phyloP scores from a whole-genome alignment of 148 eudicot genomes.

The Spergularia marina region DNA sequence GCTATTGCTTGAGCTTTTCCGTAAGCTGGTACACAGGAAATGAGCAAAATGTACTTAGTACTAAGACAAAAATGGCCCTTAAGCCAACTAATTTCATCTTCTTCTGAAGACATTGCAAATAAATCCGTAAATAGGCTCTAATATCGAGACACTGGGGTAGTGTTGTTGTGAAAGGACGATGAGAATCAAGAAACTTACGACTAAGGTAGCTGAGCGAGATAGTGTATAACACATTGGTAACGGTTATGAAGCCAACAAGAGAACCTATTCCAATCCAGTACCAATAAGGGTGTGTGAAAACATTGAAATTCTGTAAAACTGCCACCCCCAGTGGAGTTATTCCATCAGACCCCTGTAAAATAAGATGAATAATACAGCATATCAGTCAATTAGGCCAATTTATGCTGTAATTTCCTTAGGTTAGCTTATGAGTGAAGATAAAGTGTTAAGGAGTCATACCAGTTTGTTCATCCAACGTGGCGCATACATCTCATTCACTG shows the following conservation, averaged over 20 bases:
- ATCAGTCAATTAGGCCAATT: background rate
- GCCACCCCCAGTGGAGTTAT: conserved; percentile 50
- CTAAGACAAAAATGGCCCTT: background rate
- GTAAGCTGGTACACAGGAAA: conserved; percentile 34
- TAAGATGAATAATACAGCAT: background rate
- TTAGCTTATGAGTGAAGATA: background rate
- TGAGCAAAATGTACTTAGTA: background rate
- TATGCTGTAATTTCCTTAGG: too few species aligned
- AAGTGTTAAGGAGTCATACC: conserved; percentile 31
- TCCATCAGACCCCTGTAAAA: conserved; percentile 64
- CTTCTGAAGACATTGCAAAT: too few species aligned
- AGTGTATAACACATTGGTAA: conserved; percentile 72
- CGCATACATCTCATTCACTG: conserved; percentile 89
- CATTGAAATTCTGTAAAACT: conserved; percentile 54
- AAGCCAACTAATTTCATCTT: too few species aligned
- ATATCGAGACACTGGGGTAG: too few species aligned
- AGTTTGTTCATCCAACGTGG: conserved; percentile 86
- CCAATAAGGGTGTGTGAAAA: conserved; percentile 58
- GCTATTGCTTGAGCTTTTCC: conserved; percentile 71
- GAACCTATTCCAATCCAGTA: conserved; percentile 88
- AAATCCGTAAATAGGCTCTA: too few species aligned
- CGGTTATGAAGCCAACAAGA: conserved; percentile 59
- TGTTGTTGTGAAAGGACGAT: too few species aligned
- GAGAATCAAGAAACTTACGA: conserved; percentile 52
- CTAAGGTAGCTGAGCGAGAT: conserved; percentile 68